Percentiles rank a stretch among this genome's conserved stretches.
Conservation (phyloP, 345 rosid species). For the Zanthoxylum bungeanum region DNA sequence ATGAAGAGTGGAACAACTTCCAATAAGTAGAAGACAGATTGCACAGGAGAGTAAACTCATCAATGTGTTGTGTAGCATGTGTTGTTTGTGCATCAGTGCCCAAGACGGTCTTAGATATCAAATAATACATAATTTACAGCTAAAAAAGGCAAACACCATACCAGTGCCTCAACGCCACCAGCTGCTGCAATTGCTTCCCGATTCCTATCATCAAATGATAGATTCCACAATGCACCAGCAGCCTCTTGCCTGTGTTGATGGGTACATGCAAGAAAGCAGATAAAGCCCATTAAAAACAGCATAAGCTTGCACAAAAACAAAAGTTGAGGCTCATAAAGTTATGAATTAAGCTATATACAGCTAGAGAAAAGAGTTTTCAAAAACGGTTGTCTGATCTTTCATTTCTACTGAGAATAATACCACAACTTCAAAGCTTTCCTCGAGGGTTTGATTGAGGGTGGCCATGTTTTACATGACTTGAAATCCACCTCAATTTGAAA, state of each 20-base stretch:
- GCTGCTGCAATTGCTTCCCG: constrained; percentile 83
- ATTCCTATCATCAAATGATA: constrained; percentile 76
- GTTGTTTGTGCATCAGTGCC: too few species aligned
- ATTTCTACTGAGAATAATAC: too few species aligned
- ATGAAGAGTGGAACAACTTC: background rate
- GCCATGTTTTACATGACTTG: too few species aligned
- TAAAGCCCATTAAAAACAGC: background rate
- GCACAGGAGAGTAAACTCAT: background rate
- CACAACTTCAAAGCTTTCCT: too few species aligned
- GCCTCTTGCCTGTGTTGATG: constrained; percentile 65
- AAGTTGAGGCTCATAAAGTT: background rate
- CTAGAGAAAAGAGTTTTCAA: too few species aligned
- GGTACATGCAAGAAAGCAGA: constrained; percentile 8
- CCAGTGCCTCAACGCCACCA: constrained; percentile 91
- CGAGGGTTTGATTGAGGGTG: too few species aligned
- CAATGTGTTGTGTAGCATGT: background rate
- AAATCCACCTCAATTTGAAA: too few species aligned
- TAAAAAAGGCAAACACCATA: constrained; percentile 26
- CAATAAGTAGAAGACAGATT: background rate
- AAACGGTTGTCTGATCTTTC: too few species aligned
- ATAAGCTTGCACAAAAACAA: constrained; percentile 1
- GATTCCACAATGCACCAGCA: constrained; percentile 85
- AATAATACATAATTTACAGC: background rate
- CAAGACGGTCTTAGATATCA: background rate
- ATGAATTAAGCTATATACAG: too few species aligned